These are phyloP conservation scores for Saccharomyces pastorianus DNA, from an alignment of 1,139 yeast genomes.

Conservation along the genomic window DNA sequence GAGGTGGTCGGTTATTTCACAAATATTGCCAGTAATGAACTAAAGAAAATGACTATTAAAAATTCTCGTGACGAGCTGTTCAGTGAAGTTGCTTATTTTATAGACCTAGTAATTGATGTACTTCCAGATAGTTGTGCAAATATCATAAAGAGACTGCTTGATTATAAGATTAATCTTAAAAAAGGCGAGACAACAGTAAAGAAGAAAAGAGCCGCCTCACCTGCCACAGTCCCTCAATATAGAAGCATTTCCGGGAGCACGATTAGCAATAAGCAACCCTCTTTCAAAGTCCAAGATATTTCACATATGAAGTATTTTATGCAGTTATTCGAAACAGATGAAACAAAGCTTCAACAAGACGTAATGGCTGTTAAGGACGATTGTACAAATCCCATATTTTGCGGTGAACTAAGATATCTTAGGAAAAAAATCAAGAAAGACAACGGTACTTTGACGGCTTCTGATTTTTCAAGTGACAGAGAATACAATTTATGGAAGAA, in stretches of 20 bases:
- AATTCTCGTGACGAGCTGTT: constrained; percentile 43
- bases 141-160: constrained; percentile 39
- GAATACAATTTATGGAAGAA: constrained; percentile 49
- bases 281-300: constrained; percentile 45
- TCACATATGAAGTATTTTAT: constrained; percentile 38
- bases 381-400: constrained; percentile 35
- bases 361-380: constrained; percentile 36
- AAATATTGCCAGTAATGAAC: constrained; percentile 55
- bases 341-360: constrained; percentile 43
- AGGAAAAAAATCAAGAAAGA: constrained; percentile 35
- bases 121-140: constrained; percentile 37
- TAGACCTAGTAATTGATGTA: constrained; percentile 44
- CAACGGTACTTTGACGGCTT: constrained; percentile 36
- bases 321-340: constrained; percentile 38
- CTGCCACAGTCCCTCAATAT: background rate
- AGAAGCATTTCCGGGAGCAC: constrained; percentile 5
- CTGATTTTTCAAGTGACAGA: constrained; percentile 37
- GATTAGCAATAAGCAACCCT: constrained; percentile 32
- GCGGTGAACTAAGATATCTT: constrained; percentile 30
- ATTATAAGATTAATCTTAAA: constrained; percentile 34
- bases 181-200: background rate
- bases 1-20: constrained; percentile 61
- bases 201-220: constrained; percentile 26
- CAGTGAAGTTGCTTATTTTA: constrained; percentile 50
- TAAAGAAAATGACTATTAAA: constrained; percentile 43